Conservation (phyloP, 805 yeast species). For the Diddensiella santjacobensis region DNA sequence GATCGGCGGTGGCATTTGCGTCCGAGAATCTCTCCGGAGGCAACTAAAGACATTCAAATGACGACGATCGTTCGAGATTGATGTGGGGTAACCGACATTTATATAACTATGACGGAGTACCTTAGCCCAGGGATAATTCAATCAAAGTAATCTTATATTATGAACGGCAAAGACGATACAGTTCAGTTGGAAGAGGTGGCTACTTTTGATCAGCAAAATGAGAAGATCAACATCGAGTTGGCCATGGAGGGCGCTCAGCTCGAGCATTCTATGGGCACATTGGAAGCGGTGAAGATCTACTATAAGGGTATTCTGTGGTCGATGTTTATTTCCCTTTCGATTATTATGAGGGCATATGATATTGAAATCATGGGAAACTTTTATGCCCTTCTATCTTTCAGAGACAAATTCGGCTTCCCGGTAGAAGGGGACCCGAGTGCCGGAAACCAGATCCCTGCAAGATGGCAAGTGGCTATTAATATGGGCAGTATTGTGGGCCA, state of each 20-base stretch:
- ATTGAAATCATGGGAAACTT: constrained; percentile 38
- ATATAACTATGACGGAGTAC: not conserved
- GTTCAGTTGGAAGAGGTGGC: not conserved
- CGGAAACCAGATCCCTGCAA: constrained; percentile 24
- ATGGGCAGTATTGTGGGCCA: constrained; percentile 35
- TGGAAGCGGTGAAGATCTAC: constrained; percentile 8
- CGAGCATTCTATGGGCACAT: constrained; percentile 4
- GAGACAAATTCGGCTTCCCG: constrained; percentile 42
- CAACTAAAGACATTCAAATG: not conserved
- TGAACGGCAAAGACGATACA: not conserved
- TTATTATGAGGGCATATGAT: constrained; percentile 49
- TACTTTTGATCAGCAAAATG: not conserved
- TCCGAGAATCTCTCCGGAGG: not conserved
- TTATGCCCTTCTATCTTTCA: constrained; percentile 44
- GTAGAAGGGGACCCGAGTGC: not conserved
- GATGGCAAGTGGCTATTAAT: constrained; percentile 33
- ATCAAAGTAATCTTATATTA: not conserved
- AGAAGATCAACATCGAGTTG: not conserved
- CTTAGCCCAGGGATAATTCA: not conserved
- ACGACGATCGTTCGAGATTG: too few relatives aligned
- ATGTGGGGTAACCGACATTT: not conserved
- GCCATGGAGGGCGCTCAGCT: not conserved
- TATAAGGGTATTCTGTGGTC: constrained; percentile 11
- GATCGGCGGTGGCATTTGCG: too few relatives aligned
- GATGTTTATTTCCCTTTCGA: constrained; percentile 12